Evolutionary conservation across 805 yeast species (phyloP).

Genomic region (Metschnikowia dekortorum): DNA sequence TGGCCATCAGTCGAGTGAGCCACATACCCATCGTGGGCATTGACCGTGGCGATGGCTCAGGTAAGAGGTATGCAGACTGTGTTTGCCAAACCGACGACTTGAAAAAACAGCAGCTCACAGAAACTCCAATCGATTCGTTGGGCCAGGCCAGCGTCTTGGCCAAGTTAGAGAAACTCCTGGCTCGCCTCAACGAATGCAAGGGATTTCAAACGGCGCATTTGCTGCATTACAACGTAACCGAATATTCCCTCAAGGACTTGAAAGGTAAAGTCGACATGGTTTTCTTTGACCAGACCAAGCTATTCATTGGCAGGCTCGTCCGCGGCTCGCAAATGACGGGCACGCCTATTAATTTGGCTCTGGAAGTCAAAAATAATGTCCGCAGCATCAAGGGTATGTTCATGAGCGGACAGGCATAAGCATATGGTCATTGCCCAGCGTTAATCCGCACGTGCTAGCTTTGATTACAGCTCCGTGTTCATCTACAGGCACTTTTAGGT

Average conservation of each 20-base stretch:
- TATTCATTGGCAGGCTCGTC: constrained; percentile 20
- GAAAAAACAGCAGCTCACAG: constrained; percentile 16
- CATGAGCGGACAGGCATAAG: constrained; percentile 38
- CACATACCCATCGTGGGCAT: constrained; percentile 39
- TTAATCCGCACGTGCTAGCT: background rate
- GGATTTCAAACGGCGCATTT: constrained; percentile 27
- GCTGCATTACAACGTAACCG: constrained; percentile 29
- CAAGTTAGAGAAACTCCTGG: constrained; percentile 22
- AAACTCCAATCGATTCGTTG: constrained; percentile 21
- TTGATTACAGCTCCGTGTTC: background rate
- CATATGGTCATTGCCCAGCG: background rate
- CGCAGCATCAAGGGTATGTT: constrained; percentile 40
- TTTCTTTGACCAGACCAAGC: constrained; percentile 28
- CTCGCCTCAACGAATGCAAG: constrained; percentile 21
- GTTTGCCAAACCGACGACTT: constrained; percentile 35
- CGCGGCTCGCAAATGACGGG: background rate
- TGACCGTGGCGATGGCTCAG: constrained; percentile 22
- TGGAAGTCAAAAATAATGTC: constrained; percentile 35
- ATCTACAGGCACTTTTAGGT: no score
- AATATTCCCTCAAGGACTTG: constrained; percentile 30
- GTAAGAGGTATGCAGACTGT: constrained; percentile 34
- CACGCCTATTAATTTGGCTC: constrained; percentile 22
- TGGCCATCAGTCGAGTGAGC: constrained; percentile 29
- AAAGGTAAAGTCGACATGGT: constrained; percentile 34
- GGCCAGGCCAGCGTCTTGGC: constrained; percentile 20